Evolutionary conservation across 768 basidiomycete species (phyloP), one percentile per base, ranked within the genome.

Genomic region (Xerocomus brunneocitrinus): DNA sequence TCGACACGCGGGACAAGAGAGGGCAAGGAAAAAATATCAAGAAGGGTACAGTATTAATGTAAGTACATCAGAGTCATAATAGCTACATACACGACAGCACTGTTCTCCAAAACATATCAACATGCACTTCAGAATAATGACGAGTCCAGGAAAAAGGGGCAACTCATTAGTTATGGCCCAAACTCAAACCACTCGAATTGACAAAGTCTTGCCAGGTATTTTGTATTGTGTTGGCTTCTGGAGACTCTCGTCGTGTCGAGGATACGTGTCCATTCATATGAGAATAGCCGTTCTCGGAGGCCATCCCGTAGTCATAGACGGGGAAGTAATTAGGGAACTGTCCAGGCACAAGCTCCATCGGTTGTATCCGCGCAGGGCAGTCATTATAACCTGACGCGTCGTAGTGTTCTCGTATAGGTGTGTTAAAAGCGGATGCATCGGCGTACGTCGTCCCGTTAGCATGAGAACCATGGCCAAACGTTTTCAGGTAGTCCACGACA

Each of bases 241-340:
- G 84, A 0, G 83, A 80, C 3, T 74, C 66, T 45, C 70, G 66
- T 49, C 71, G 63, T 13, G 41, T 10, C 32, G 71, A 53, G 68
- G 50, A 72, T 66, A 55, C 74, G 72, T 63, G 66, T 8, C 61
- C 73, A 40, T 73, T 73, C 40, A 74, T 60, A 49, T 79, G 74
- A 32, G 78, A 57, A 58, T 68, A 64, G 41, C 67, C 58, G 38
- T 60, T 58, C 59, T 63, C 58, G 39, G 59, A 50, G 40, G 65
- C 70, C 58, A 75, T 69, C 22, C 75, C 78, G 63, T 89, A 88
- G 64, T 88, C 87, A 59, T 85, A 88, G 31, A 88, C 86, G 1
- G 85, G 78, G 76, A 89, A 88, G 61, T 88, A 89, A 61, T 77
- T 80, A 13, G 86, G 87, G 71, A 83, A 81, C 35, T 63, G 69